phyloP scores from a whole-genome alignment of 1,139 yeast genomes.

The Scheffersomyces parashehatae region DNA sequence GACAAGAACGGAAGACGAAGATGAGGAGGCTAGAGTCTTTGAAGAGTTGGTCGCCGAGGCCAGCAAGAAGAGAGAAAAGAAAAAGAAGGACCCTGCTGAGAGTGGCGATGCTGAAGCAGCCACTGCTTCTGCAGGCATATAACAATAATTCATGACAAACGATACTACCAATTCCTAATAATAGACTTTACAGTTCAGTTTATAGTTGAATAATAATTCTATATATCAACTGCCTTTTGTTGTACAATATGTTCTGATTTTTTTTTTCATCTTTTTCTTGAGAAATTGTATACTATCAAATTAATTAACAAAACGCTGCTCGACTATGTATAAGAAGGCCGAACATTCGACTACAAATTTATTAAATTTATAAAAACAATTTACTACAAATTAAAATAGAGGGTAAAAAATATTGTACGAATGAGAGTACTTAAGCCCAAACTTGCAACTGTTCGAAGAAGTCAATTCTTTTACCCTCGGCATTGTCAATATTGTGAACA shows the following conservation, averaged over 20 bases:
- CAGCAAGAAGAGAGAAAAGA: conserved; percentile 71
- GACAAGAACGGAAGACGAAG: conserved; percentile 78
- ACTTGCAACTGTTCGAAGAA: conserved; percentile 31
- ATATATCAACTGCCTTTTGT: no score
- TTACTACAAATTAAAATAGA: no score
- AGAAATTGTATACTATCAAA: no score
- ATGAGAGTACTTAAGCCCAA: conserved; percentile 19
- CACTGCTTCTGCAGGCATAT: neutral
- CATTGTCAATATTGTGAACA: conserved; percentile 23
- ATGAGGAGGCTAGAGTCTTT: conserved; percentile 86
- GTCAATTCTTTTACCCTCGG: conserved; percentile 23
- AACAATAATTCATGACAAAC: neutral
- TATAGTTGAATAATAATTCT: no score
- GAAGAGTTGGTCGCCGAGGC: conserved; percentile 94
- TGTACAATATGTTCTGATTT: no score
- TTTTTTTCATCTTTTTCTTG: no score
- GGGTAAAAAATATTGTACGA: neutral
- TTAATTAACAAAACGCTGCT: no score
- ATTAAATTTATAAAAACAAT: no score
- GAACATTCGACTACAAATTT: no score
- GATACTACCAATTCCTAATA: neutral
- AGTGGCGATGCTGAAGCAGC: neutral
- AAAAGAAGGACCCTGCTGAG: conserved; percentile 16
- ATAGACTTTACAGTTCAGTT: no score
- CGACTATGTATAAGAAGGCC: no score